Base-by-base conservation (phyloP, 192 early-diverging fungal genomes). In the Diversispora eburnea region DNA sequence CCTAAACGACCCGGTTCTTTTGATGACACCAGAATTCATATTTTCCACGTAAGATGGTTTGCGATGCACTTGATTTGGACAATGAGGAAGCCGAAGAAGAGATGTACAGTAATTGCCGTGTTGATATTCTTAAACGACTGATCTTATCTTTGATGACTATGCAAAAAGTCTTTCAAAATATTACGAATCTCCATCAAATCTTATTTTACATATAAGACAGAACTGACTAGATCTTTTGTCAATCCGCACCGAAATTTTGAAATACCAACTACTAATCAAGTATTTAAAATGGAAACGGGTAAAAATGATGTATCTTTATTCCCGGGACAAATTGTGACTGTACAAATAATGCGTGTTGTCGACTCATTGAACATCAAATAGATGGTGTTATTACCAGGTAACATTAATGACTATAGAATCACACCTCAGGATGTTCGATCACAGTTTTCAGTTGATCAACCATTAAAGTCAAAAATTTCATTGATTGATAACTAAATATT, bases 21-120 rank as follows among this genome's bases (percentile, higher is more conserved):
- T 46, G 97, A 99, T 80, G 91, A 92, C 68, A 99, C 95, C 43
- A 88, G 95, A 51, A 93, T 99, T 60, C 97, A 99, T 75, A 91
- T 92, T 45, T 80, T 98, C 95, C 96, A 1, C 87, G 96, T 43
- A 95, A 99, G 80, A 98, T 98, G 95, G 95, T 93, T 12, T 89
- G 92, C 5, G 96, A 97, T 77, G 95, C 96, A 0, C 80, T 98
- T 58, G 97, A 97, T 76, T 88, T 95, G 65, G 91, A 92, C 61
- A 45, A 66, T 49, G 64, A 45, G n/a, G 57, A 58, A 20, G 90
- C 90, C 22, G 91, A 93, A 52, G 91, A 80, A 20, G 78, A 88
- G 58, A 87, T 89, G 2, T 82, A 85, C n/a, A 81, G 95, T 59
- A 19, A 43, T 17, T 25, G 5, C 22, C 43, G 41, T 20, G 12